A percentile compares a stretch with the other conserved stretches of the same genome.
Evolutionary conservation across 495 filamentous ascomycete genomes (phyloP).

Genomic region (Xylaria bambusicola): DNA sequence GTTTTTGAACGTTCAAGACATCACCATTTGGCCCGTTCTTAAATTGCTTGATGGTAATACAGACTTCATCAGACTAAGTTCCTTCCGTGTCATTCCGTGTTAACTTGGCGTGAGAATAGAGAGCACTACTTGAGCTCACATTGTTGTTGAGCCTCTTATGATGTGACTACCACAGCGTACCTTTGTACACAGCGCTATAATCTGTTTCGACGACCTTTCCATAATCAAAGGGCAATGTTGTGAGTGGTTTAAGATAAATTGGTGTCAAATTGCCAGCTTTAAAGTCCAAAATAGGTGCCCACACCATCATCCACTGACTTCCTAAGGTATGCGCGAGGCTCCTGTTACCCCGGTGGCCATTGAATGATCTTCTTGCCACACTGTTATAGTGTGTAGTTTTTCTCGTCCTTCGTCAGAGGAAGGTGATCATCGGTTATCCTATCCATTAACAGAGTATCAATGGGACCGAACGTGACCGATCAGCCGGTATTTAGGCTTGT

Average conservation of each 20-base stretch:
- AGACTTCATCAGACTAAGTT: no score
- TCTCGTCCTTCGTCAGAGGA: neutral
- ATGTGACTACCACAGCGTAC: neutral
- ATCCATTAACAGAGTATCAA: neutral
- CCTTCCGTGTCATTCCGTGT: no score
- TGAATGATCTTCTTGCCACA: neutral
- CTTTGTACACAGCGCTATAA: neutral
- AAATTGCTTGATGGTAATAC: no score
- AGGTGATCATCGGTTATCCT: neutral
- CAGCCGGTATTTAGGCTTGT: no score
- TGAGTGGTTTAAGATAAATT: neutral
- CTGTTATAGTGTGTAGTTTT: neutral
- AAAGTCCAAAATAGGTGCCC: neutral
- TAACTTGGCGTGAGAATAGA: no score
- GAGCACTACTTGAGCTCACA: neutral
- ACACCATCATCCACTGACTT: neutral
- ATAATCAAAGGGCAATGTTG: neutral
- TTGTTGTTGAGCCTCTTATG: neutral
- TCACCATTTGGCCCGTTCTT: no score
- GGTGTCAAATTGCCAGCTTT: neutral
- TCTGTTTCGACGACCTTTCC: neutral
- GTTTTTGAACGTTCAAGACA: no score
- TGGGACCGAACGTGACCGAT: no score
- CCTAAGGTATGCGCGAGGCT: neutral
- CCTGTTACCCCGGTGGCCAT: neutral